A percentile compares a stretch with the other conserved stretches of the same genome.
Evolutionary conservation across 345 rosid species (phyloP).

Genomic region (Diplotaxis tenuifolia): DNA sequence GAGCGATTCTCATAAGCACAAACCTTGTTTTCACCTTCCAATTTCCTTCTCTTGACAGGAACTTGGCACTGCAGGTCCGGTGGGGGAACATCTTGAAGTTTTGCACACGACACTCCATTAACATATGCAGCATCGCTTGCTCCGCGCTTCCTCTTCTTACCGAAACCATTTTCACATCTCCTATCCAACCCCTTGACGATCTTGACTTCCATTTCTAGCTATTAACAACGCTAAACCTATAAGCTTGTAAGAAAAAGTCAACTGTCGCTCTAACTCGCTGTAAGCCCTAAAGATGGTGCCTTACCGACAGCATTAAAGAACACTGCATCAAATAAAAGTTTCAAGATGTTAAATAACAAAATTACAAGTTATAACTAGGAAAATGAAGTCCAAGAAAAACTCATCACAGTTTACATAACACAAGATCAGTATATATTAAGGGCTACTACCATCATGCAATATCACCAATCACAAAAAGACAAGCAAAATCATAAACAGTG

Average conservation of each 20-base stretch:
- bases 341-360: background rate
- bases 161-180: conserved; percentile 35
- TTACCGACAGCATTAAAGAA: conserved; percentile 32
- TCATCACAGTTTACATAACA: background rate
- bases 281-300: conserved; percentile 42
- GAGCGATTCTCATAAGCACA: conserved; percentile 37
- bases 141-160: conserved; percentile 54
- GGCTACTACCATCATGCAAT: no score
- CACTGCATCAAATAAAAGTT: conserved; percentile 27
- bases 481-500: no score
- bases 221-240: conserved; percentile 51
- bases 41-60: conserved; percentile 53
- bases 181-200: conserved; percentile 63
- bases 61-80: conserved; percentile 28
- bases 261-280: conserved; percentile 34
- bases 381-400: background rate
- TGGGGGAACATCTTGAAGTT: conserved; percentile 38
- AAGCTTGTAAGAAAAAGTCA: conserved; percentile 36
- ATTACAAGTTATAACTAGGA: background rate
- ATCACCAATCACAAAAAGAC: no score
- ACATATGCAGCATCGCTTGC: conserved; percentile 37
- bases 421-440: background rate
- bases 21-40: conserved; percentile 39
- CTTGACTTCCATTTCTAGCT: conserved; percentile 62
- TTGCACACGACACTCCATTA: conserved; percentile 41